A percentile compares a stretch with the other conserved stretches of the same genome.
These are phyloP conservation scores for Trichoderma breve DNA, from an alignment of 2,329 filamentous ascomycete species.

Conservation along the genomic window DNA sequence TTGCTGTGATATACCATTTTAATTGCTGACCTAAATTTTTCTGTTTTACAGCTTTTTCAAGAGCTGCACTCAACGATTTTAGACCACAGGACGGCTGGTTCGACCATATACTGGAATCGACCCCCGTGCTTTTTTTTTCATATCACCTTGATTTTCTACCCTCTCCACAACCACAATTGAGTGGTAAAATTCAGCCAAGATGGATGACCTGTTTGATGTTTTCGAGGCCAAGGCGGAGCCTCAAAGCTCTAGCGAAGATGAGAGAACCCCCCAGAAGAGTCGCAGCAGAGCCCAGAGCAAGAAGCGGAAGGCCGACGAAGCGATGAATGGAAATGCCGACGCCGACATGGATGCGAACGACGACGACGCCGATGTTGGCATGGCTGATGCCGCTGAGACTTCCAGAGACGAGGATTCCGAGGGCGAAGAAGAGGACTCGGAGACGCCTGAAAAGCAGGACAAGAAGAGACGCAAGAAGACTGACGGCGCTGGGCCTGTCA, in stretches of 20 bases:
- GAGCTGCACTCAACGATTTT: neutral
- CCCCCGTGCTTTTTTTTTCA: neutral
- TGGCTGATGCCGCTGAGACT: constrained; percentile 43
- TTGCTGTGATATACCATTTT: neutral
- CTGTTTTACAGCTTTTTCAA: neutral
- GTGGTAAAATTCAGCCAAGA: constrained; percentile 35
- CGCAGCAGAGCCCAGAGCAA: constrained; percentile 65
- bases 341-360: constrained; percentile 20
- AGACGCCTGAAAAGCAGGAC: constrained; percentile 49
- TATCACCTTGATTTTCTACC: neutral
- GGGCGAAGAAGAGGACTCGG: constrained; percentile 40
- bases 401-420: constrained; percentile 38
- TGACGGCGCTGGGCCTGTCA: constrained; percentile 69
- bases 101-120: neutral
- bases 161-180: neutral
- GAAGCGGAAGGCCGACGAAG: constrained; percentile 83
- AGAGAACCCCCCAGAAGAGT: constrained; percentile 46
- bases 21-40: neutral
- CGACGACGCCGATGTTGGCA: constrained; percentile 33
- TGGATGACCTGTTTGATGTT: constrained; percentile 81
- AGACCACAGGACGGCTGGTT: neutral
- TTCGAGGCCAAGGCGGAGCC: constrained; percentile 63
- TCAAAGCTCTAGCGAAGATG: constrained; percentile 44
- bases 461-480: constrained; percentile 65
- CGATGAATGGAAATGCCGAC: constrained; percentile 54